Percentiles rank a stretch among this genome's conserved stretches.
These are phyloP conservation scores for Diplodia corticola DNA, from an alignment of 2,329 filamentous ascomycete genomes.

Conservation along the genomic window DNA sequence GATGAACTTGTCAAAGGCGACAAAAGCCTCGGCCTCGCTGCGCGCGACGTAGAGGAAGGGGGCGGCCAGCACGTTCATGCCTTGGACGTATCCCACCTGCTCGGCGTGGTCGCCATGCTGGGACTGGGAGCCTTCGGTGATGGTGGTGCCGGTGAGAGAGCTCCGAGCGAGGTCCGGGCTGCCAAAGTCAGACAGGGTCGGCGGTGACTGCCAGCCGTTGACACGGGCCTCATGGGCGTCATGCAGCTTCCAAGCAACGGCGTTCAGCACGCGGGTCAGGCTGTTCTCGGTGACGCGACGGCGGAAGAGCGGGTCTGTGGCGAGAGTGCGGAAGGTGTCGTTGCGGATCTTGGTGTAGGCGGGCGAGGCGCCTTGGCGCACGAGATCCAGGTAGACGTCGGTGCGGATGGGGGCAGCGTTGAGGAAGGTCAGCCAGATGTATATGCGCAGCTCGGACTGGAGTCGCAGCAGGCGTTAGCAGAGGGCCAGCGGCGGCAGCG, in stretches of 20 bases:
- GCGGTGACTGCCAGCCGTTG: constrained; percentile 53
- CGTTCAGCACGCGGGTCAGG: constrained; percentile 90
- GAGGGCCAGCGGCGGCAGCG: background rate
- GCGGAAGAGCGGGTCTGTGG: constrained; percentile 95
- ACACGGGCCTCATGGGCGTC: constrained; percentile 67
- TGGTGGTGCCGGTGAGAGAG: constrained; percentile 26
- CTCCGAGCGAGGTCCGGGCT: constrained; percentile 44
- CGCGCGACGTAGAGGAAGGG: constrained; percentile 93
- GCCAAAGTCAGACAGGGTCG: constrained; percentile 50
- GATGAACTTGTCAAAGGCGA: constrained; percentile 84
- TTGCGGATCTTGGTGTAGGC: constrained; percentile 98
- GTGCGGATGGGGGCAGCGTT: constrained; percentile 83
- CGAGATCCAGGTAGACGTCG: constrained; percentile 82
- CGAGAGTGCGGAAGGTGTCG: constrained; percentile 94
- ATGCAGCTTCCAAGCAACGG: constrained; percentile 89
- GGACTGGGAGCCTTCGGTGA: constrained; percentile 25
- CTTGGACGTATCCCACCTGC: constrained; percentile 91
- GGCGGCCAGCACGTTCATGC: constrained; percentile 97
- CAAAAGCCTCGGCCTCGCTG: constrained; percentile 92
- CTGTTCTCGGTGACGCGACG: constrained; percentile 93
- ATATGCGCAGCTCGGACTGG: constrained; percentile 88
- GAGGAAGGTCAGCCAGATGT: constrained; percentile 92
- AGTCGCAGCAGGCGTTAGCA: constrained; percentile 7
- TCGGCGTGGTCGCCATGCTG: constrained; percentile 35
- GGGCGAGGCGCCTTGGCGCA: constrained; percentile 90